These are phyloP conservation scores for Marasmius oreades DNA, from an alignment of 1,284 basidiomycete genomes.

Conservation along the genomic window DNA sequence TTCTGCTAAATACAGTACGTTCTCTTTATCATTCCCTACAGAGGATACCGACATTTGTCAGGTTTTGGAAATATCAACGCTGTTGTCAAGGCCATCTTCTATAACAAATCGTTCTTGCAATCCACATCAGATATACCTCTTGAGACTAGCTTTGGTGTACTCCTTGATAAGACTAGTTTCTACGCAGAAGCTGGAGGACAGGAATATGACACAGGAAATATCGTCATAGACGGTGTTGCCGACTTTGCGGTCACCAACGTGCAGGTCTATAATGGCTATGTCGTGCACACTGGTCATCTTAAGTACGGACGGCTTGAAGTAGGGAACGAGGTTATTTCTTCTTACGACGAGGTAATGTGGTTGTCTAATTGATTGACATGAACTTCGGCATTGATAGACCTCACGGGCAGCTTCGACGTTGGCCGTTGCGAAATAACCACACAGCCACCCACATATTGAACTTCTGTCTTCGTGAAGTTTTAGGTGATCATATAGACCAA, in stretches of 20 bases:
- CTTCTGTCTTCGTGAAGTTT: conserved; percentile 86
- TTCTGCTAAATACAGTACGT: conserved; percentile 83
- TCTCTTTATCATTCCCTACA: conserved; percentile 1
- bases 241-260: conserved; percentile 95
- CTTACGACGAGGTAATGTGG: conserved; percentile 58
- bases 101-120: conserved; percentile 72
- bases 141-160: conserved; percentile 74
- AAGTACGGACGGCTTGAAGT: conserved; percentile 52
- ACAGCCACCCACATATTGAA: conserved; percentile 99
- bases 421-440: conserved; percentile 97
- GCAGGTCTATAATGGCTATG: conserved; percentile 62
- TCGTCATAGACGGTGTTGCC: conserved; percentile 87
- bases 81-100: conserved; percentile 84
- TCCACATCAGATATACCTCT: conserved; percentile 67
- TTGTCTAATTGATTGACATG: conserved; percentile 30
- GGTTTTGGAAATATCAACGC: conserved; percentile 76
- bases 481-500: conserved; percentile 97
- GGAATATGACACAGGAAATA: conserved; percentile 93
- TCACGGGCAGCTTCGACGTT: conserved; percentile 71
- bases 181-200: conserved; percentile 98
- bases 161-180: conserved; percentile 95
- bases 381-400: conserved; percentile 21
- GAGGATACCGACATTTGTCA: conserved; percentile 26
- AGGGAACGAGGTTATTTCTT: conserved; percentile 46
- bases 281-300: conserved; percentile 86